Conservation (phyloP, 805 yeast species). For the Zygoascus ofunaensis region DNA sequence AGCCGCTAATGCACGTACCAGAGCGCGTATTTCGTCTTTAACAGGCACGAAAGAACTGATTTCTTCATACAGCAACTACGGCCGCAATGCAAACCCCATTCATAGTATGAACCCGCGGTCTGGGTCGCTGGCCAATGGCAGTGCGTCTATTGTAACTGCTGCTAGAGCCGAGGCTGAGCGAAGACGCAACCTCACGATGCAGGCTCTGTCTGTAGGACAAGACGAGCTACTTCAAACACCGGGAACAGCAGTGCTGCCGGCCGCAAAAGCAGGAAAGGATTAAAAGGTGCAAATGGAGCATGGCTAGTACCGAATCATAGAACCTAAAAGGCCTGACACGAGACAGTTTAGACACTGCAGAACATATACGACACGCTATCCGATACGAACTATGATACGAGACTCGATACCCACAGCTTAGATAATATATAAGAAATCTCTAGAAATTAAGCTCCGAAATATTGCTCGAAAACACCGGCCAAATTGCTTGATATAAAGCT, state of each 20-base stretch:
- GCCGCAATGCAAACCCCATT: not conserved
- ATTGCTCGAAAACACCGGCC: no score
- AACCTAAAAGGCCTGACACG: no score
- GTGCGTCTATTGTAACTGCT: conserved; percentile 5
- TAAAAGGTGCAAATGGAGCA: not conserved
- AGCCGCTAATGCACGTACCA: conserved; percentile 63
- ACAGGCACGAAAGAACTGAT: not conserved
- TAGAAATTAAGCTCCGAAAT: no score
- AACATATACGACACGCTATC: no score
- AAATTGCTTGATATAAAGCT: no score
- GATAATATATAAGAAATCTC: no score
- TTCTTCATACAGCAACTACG: not conserved
- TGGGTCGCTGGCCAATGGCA: not conserved
- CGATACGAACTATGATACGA: no score
- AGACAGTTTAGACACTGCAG: no score
- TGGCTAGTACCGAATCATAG: no score
- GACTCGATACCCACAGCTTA: no score
- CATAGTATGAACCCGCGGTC: not conserved
- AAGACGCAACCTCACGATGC: conserved; percentile 27
- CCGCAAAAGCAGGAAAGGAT: conserved; percentile 9
- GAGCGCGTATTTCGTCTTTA: conserved; percentile 43
- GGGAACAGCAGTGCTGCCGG: conserved; percentile 12
- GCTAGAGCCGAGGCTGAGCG: conserved; percentile 29
- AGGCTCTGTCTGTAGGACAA: conserved; percentile 24
- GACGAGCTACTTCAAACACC: conserved; percentile 8